Percentiles rank a stretch among this genome's conserved stretches.
Conservation (phyloP, 352 stramenopile genomes). For the Pythium sukuiense region DNA sequence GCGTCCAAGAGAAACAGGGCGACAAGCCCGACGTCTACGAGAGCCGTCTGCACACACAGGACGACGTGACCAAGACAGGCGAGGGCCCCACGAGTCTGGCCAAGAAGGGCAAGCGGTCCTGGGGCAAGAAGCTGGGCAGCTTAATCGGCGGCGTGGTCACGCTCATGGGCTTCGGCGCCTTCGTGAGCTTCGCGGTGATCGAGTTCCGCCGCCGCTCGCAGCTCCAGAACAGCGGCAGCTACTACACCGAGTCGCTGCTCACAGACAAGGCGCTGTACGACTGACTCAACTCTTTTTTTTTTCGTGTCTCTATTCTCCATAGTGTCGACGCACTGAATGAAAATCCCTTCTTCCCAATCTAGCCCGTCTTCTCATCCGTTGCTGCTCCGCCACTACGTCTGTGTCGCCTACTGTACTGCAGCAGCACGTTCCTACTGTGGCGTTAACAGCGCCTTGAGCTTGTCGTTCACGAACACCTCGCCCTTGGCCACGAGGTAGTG, state of each 20-base stretch:
- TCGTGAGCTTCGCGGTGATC: constrained; percentile 31
- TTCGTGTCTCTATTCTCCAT: constrained; percentile 1
- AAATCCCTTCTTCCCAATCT: neutral
- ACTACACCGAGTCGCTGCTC: constrained; percentile 71
- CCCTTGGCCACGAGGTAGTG: constrained; percentile 83
- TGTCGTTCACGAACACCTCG: constrained; percentile 50
- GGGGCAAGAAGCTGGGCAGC: constrained; percentile 38
- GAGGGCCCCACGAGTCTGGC: neutral
- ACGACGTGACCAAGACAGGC: constrained; percentile 30
- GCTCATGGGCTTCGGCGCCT: constrained; percentile 40
- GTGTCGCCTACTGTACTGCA: constrained; percentile 7
- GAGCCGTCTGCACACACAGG: constrained; percentile 57
- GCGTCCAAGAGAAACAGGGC: constrained; percentile 21
- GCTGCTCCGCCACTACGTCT: neutral
- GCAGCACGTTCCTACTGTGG: neutral
- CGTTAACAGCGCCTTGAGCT: constrained; percentile 30
- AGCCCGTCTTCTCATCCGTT: neutral
- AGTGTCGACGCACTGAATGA: neutral
- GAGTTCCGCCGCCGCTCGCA: constrained; percentile 29
- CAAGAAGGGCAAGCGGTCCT: constrained; percentile 8
- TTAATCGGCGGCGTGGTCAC: constrained; percentile 68
- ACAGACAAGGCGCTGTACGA: constrained; percentile 52
- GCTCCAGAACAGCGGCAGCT: constrained; percentile 30
- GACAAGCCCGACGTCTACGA: constrained; percentile 41
- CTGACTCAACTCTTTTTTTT: constrained; percentile 13